A percentile compares a stretch with the other conserved stretches of the same genome.
phyloP scores from a whole-genome alignment of 2,329 filamentous ascomycete species.

The Trichoderma sp. region DNA sequence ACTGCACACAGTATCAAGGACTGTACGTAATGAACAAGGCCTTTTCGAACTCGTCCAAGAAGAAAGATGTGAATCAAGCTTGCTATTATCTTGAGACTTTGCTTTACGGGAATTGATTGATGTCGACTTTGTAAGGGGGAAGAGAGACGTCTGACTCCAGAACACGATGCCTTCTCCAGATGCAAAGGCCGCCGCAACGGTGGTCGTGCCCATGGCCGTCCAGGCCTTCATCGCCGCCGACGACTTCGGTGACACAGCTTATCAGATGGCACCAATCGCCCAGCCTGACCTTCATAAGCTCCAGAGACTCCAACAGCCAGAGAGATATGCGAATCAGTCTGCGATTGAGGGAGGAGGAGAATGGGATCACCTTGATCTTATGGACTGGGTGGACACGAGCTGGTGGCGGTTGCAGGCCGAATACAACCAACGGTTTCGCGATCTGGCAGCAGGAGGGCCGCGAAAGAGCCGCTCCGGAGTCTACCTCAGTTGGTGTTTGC shows the following conservation, averaged over 20 bases:
- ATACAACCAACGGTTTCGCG: background rate
- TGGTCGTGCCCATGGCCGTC: background rate
- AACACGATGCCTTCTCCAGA: no score
- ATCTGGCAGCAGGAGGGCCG: background rate
- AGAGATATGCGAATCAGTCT: no score
- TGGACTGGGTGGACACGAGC: background rate
- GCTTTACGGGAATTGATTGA: no score
- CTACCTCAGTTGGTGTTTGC: background rate
- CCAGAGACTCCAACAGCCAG: background rate
- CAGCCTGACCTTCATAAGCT: background rate
- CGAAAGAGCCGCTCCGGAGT: background rate
- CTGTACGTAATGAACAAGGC: no score
- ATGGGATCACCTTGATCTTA: background rate
- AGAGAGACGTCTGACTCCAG: no score
- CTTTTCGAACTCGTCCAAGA: no score
- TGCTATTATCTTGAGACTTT: no score
- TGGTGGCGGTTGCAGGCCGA: background rate
- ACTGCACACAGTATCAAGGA: no score
- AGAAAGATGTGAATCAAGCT: no score
- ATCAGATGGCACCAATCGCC: background rate
- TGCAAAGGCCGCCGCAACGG: background rate
- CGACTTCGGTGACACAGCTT: background rate
- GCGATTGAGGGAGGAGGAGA: no score
- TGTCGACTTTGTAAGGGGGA: no score
- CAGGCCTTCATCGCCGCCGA: background rate